Evolutionary conservation across 139 green algal genomes (phyloP).

Genomic region (Tetradesmus lagerheimii): DNA sequence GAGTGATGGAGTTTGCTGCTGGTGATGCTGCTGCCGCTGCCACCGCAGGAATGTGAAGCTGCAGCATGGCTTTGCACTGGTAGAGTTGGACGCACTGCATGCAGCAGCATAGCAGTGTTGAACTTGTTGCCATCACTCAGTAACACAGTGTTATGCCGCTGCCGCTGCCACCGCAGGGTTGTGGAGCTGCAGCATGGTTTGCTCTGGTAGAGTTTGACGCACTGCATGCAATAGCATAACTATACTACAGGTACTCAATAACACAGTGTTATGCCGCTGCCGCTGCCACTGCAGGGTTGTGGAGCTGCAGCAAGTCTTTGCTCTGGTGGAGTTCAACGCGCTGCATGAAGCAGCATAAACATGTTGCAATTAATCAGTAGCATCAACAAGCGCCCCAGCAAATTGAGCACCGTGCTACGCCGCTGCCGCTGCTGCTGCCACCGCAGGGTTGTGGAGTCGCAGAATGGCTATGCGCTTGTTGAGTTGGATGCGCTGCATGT

Average conservation of each 20-base stretch:
- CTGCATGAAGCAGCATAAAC: conserved; percentile 49
- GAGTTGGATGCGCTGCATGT: conserved; percentile 56
- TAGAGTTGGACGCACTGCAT: conserved; percentile 52
- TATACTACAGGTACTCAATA: no score
- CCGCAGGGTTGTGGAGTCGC: conserved; percentile 3
- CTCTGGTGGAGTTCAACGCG: conserved; percentile 58
- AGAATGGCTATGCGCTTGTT: conserved; percentile 53
- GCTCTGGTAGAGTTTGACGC: conserved; percentile 48
- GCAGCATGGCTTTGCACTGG: background rate
- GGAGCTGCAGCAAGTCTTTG: conserved; percentile 40
- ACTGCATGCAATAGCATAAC: conserved; percentile 42
- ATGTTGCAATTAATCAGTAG: no score
- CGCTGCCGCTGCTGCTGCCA: background rate
- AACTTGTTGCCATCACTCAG: no score
- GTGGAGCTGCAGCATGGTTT: background rate
- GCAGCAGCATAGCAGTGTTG: conserved; percentile 42
- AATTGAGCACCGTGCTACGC: no score
- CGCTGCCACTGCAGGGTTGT: conserved; percentile 13
- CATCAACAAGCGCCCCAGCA: no score
- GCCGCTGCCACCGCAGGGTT: background rate
- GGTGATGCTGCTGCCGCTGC: background rate
- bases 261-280: no score
- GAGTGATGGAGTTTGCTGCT: no score
- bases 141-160: no score
- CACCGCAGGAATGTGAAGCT: no score